A percentile compares a stretch with the other conserved stretches of the same genome.
Evolutionary conservation across 306 rosid genomes (phyloP).

Genomic region (Ochetophila trinervis): DNA sequence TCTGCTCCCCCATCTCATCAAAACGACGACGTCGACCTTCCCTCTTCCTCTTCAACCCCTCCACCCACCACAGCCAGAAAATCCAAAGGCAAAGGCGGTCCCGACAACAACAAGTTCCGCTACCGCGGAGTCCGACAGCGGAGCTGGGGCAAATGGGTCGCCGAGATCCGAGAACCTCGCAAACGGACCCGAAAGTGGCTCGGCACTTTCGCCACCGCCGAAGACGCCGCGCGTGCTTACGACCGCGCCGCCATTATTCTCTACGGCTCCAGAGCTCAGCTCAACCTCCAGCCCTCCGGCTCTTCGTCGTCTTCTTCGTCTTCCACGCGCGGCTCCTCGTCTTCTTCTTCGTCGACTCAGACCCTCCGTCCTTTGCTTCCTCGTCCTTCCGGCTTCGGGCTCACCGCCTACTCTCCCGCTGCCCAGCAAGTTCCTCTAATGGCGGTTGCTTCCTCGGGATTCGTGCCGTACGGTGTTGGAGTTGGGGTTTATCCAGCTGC

Average conservation of each 20-base stretch:
- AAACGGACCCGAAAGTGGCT: constrained; percentile 93
- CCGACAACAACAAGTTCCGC: constrained; percentile 86
- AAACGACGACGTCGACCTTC: too few species aligned
- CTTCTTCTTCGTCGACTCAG: constrained; percentile 46
- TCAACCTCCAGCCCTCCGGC: constrained; percentile 63
- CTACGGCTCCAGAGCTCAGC: constrained; percentile 85
- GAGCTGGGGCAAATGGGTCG: constrained; percentile 99
- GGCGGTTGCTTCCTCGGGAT: constrained; percentile 18
- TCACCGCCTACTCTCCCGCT: constrained; percentile 25
- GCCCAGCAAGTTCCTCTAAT: constrained; percentile 25
- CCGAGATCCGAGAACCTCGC: constrained; percentile 96
- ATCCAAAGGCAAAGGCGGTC: constrained; percentile 83
- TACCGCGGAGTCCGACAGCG: constrained; percentile 91
- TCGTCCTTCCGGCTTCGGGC: constrained; percentile 53
- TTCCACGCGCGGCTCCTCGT: constrained; percentile 25
- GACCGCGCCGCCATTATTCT: constrained; percentile 91
- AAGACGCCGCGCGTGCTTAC: constrained; percentile 90
- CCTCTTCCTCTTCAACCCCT: constrained; percentile 33
- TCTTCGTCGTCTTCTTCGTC: constrained; percentile 29
- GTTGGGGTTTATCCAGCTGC: constrained; percentile 14
- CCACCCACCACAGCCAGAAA: constrained; percentile 43
- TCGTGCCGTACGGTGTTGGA: constrained; percentile 26
- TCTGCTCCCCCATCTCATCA: constrained; percentile 24
- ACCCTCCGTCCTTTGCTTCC: constrained; percentile 75
- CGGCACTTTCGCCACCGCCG: constrained; percentile 89